phyloP scores from a whole-genome alignment of 495 filamentous ascomycete genomes.

The Tuber microsphaerosporum region DNA sequence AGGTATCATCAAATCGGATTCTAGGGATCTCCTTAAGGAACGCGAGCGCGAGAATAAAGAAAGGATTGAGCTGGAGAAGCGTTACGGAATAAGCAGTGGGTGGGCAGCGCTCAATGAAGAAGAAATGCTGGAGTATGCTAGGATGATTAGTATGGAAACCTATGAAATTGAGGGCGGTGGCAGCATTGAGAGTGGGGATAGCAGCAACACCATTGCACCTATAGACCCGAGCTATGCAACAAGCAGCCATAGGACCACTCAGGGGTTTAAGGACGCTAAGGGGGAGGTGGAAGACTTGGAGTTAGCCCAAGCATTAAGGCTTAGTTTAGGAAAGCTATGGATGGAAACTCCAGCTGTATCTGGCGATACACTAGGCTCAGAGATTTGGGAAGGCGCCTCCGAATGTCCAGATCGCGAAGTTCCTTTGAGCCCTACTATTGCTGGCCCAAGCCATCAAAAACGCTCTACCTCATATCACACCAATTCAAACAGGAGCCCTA shows the following conservation, averaged over 20 bases:
- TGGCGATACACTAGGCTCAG: not conserved
- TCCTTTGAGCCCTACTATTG: not conserved
- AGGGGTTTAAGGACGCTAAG: conserved; percentile 45
- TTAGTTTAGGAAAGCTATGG: conserved; percentile 23
- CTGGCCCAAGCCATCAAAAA: not conserved
- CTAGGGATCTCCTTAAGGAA: conserved; percentile 46
- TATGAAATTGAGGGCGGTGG: conserved; percentile 49
- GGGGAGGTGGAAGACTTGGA: conserved; percentile 61
- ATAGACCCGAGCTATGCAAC: conserved; percentile 32
- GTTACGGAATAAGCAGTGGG: conserved; percentile 72
- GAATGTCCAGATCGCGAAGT: not conserved
- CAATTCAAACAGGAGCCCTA: not conserved
- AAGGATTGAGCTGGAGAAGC: conserved; percentile 60
- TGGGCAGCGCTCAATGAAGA: conserved; percentile 75
- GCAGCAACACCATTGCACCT: conserved; percentile 31
- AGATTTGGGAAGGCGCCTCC: conserved; percentile 20
- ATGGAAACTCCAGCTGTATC: conserved; percentile 6
- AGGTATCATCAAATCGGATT: conserved; percentile 72
- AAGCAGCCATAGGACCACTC: conserved; percentile 40
- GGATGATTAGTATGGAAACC: conserved; percentile 76
- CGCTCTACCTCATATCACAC: not conserved
- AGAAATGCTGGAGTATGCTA: conserved; percentile 80
- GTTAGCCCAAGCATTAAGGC: conserved; percentile 44
- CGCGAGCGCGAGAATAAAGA: conserved; percentile 56
- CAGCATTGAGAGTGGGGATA: conserved; percentile 19